Base-by-base conservation (phyloP, 2,329 filamentous ascomycete genomes). In the Sarocladiaceae sp. region DNA sequence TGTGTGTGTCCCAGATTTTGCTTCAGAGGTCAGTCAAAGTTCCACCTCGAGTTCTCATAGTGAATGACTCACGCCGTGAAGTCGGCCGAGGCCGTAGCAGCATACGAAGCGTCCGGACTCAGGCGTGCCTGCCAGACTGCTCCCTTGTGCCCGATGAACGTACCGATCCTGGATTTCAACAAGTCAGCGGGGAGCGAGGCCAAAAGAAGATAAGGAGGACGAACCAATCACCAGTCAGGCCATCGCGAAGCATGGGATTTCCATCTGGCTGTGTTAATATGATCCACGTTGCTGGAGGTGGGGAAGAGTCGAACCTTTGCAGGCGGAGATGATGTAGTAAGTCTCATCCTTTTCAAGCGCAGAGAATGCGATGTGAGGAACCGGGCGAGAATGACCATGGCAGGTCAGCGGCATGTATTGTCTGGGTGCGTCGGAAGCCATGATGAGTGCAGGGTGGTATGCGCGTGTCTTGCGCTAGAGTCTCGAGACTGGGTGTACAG, bases 231-330 rank as follows among this genome's bases (percentile, higher is more conserved):
- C 93, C 93, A 39, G 91, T 98, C 49, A 94, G 78, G 50, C 93
- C 93, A 68, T 97, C 88, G 53, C 93, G 87, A 55, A 98, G 84
- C 90, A 97, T 97, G 42, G 93, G 93, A 63, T 97, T 97, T 59
- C 91, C 91, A 72, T 98, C 93, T 90, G 34, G 63, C 12, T 40
- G 32, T 23, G 50, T 62, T 46, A 61, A 53, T 48, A 47, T 45
- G 46, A 43, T 33, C 33, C 44, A 39, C 44, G 26, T 34, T 29
- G 34, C 31, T 50, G 48, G n/a, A 34, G 45, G 26, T 48, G 33
- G 18, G 4, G 32, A 49, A 43, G 33, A 34, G 37, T 45, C 62
- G 45, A 57, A 88, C 85, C 85, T 74, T 95, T 95, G 73, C 88
- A 93, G 53, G 90, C 89, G 20, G 90, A 95, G 52, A 96, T 90